A percentile compares a stretch with the other conserved stretches of the same genome.
Evolutionary conservation across 352 stramenopile species (phyloP).

Genomic region (Peronospora tabacina): DNA sequence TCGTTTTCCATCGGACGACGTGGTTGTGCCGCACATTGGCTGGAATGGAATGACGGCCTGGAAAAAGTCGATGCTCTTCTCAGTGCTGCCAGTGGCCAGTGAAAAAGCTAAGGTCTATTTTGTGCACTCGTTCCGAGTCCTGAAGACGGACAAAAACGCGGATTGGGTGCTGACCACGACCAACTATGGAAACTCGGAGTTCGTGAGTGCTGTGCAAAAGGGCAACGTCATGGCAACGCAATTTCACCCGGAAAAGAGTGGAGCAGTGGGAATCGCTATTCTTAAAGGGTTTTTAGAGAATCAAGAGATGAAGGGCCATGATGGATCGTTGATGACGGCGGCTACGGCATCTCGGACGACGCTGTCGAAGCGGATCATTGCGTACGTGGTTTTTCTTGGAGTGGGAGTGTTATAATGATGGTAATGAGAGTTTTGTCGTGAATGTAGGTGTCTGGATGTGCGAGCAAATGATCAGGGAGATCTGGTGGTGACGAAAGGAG

Average conservation of each 20-base stretch:
- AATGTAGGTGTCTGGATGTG: constrained; percentile 91
- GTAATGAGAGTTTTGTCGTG: constrained; percentile 6
- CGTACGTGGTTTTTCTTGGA: constrained; percentile 36
- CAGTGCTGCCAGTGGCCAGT: constrained; percentile 30
- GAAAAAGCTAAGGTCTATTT: constrained; percentile 89
- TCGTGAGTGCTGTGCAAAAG: constrained; percentile 91
- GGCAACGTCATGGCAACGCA: constrained; percentile 96
- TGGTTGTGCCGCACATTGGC: constrained; percentile 94
- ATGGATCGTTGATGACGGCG: constrained; percentile 30
- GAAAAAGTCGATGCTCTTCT: constrained; percentile 78
- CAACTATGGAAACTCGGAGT: constrained; percentile 90
- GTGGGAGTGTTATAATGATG: neutral
- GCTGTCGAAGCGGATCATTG: constrained; percentile 93
- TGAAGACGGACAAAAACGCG: constrained; percentile 62
- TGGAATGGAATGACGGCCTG: constrained; percentile 94
- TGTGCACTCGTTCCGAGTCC: constrained; percentile 94
- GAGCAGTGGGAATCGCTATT: constrained; percentile 86
- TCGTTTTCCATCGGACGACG: constrained; percentile 75
- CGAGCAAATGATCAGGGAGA: constrained; percentile 94
- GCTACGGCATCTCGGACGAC: constrained; percentile 41
- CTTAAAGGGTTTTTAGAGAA: constrained; percentile 91
- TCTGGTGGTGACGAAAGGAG: constrained; percentile 97
- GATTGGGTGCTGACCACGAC: constrained; percentile 93
- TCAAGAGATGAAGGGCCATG: constrained; percentile 37
- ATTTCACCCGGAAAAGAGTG: constrained; percentile 99